Evolutionary conservation across 2,329 filamentous ascomycete species (phyloP), one percentile per base, ranked within the genome.

Genomic region (Aspergillus sp.): DNA sequence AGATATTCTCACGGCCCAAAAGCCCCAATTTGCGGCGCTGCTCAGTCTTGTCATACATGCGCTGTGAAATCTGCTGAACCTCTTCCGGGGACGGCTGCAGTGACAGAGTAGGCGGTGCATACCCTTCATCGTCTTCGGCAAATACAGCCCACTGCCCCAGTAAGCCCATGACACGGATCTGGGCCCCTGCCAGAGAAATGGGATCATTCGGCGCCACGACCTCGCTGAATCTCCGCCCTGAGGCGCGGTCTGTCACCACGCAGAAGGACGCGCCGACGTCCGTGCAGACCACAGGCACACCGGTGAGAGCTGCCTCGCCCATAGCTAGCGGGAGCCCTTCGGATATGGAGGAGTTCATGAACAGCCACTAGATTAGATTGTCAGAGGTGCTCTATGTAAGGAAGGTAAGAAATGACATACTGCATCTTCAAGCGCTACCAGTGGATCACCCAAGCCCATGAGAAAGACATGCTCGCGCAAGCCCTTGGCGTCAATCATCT

Each of bases 191-290:
- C 1, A 88, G 76, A 2, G 82, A 80, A 41, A 79, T 78, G 7
- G 84, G 79, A 66, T 88, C 85, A 63, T 87, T 88, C 1, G 85
- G 85, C 8, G 85, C 82, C 2, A 87, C 84, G 8, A 87, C 82
- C 57, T 84, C 84, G 61, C 83, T 84, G 73, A 84, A 87, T 12
- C 78, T 73, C 3, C 78, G 73, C 57, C 73, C 77, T 25, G 76
- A 74, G 46, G 79, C 70, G 14, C 72, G 70, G 44, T 76, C 73
- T 21, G 69, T 76, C 2, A 75, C 66, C 0, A 76, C 74, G 27
- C 72, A 71, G n/a, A 76, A 65, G 1, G 74, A 75, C 14, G 74
- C 73, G 12, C 74, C 74, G 12, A 76, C 74, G 27, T 75, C 73
- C 12, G 73, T 76, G 51, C 72, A 74, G 41, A 76, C 73, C 3